Percentiles rank a stretch among this genome's conserved stretches.
phyloP scores from a whole-genome alignment of 352 stramenopile genomes.

The Pythium phragmitis region DNA sequence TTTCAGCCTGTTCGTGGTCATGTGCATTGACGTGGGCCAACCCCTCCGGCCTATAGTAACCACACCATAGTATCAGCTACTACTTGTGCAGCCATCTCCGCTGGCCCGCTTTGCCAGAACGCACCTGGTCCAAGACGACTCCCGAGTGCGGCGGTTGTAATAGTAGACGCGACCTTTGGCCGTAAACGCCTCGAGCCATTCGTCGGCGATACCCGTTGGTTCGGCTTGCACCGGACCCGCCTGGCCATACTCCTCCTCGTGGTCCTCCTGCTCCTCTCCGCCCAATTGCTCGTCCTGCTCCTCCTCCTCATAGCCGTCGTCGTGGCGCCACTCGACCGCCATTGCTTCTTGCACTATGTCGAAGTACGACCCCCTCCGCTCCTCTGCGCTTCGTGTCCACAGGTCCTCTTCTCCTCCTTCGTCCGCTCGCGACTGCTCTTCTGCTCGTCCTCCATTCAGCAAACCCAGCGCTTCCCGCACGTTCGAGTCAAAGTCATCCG shows the following conservation, averaged over 20 bases:
- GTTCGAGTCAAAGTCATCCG: constrained; percentile 45
- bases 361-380: constrained; percentile 29
- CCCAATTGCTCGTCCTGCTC: constrained; percentile 12
- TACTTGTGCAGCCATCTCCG: too few species aligned
- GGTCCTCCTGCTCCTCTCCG: constrained; percentile 2
- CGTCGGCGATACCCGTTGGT: constrained; percentile 22
- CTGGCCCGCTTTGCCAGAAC: not conserved
- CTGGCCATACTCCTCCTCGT: constrained; percentile 9
- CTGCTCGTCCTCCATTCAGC: constrained; percentile 32
- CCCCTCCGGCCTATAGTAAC: constrained; percentile 4
- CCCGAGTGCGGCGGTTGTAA: constrained; percentile 83
- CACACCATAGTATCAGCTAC: not conserved
- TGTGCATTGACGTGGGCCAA: not conserved
- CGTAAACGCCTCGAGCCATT: constrained; percentile 85
- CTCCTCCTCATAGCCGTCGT: not conserved
- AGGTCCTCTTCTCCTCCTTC: not conserved
- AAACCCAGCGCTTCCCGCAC: constrained; percentile 52
- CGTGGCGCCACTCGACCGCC: constrained; percentile 16
- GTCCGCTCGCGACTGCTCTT: constrained; percentile 14
- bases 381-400: constrained; percentile 3
- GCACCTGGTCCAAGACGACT: constrained; percentile 85
- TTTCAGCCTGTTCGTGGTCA: not conserved
- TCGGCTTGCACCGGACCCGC: not conserved
- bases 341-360: constrained; percentile 56
- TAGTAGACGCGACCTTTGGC: constrained; percentile 87